These are phyloP conservation scores for Cicer chorassanicum DNA, from an alignment of 306 rosid species.

Conservation along the genomic window DNA sequence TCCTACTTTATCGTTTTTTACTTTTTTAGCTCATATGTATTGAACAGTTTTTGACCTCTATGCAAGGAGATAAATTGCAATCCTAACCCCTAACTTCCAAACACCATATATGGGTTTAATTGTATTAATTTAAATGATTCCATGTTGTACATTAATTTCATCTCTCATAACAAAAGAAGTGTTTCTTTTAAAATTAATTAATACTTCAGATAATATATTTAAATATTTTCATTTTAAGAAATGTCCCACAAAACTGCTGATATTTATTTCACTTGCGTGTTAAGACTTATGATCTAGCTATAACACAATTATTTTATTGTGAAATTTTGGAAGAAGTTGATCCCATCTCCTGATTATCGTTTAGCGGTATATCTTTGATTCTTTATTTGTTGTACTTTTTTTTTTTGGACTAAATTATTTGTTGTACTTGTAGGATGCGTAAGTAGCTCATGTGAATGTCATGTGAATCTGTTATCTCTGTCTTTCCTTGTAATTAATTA, in stretches of 20 bases:
- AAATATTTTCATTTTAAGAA: neutral
- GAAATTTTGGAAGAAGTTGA: constrained; percentile 23
- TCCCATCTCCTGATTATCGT: constrained; percentile 37
- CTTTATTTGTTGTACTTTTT: neutral
- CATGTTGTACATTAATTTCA: no score
- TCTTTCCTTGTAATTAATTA: constrained; percentile 30
- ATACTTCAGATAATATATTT: neutral
- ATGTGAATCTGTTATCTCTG: constrained; percentile 49
- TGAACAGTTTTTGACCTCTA: no score
- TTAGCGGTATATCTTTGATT: neutral
- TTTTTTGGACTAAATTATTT: no score
- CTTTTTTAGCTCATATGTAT: no score
- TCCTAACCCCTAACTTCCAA: no score
- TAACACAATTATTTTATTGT: neutral
- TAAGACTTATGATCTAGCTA: neutral
- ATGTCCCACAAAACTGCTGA: neutral
- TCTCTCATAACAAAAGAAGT: no score
- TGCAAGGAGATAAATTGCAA: no score
- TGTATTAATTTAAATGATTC: no score
- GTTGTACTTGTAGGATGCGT: constrained; percentile 3
- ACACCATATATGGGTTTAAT: no score
- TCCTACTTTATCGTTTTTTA: no score
- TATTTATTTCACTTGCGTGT: neutral
- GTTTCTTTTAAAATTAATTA: no score
- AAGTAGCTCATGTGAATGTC: constrained; percentile 46